Conservation (phyloP, 1,139 yeast genomes). For the Ogataea hybrid region DNA sequence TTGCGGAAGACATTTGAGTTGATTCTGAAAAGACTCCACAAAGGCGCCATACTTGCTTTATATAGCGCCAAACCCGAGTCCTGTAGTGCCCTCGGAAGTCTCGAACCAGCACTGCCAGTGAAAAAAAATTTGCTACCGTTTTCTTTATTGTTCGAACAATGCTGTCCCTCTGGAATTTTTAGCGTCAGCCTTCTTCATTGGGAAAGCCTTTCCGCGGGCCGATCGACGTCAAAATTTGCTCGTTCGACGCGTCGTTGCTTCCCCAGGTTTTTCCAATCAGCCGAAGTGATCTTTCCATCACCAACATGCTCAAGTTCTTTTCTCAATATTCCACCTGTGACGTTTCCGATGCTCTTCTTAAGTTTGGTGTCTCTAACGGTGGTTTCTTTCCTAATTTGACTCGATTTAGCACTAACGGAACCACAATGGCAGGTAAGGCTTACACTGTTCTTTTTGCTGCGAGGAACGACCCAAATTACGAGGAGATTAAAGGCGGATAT, state of each 20-base stretch:
- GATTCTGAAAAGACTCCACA: neutral
- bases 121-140: slow-evolving; percentile 6
- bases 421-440: slow-evolving; percentile 59
- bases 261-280: slow-evolving; percentile 4
- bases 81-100: neutral
- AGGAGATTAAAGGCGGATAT: slow-evolving; percentile 64
- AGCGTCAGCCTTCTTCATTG: slow-evolving; percentile 5
- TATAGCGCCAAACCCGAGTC: neutral
- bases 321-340: slow-evolving; percentile 66
- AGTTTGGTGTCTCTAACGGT: slow-evolving; percentile 59
- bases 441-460: slow-evolving; percentile 86
- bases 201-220: slow-evolving; percentile 7
- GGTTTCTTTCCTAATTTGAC: slow-evolving; percentile 72
- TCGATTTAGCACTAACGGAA: slow-evolving; percentile 34
- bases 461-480: slow-evolving; percentile 64
- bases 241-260: slow-evolving; percentile 1
- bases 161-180: neutral
- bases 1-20: slow-evolving; percentile 27
- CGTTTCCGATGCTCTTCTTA: slow-evolving; percentile 69
- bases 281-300: slow-evolving; percentile 7
- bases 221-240: neutral
- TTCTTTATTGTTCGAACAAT: slow-evolving; percentile 4
- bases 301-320: slow-evolving; percentile 13
- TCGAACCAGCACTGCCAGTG: slow-evolving; percentile 1
- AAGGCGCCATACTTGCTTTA: neutral